Base-by-base conservation (phyloP, 768 basidiomycete species). In the Cystofilobasidium macerans region DNA sequence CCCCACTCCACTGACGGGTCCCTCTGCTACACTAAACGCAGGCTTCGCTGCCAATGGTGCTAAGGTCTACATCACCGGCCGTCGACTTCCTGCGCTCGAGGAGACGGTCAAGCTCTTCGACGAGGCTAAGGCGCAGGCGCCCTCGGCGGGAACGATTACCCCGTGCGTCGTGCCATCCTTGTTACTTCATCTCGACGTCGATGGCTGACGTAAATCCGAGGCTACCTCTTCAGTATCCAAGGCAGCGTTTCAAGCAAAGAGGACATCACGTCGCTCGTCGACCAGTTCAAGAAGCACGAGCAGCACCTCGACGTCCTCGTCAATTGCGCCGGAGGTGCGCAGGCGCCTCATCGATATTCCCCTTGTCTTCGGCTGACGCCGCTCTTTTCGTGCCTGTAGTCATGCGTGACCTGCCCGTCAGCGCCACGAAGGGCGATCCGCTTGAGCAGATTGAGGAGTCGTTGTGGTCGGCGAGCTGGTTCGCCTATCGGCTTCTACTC, bases 1-100 rank as follows among this genome's bases (percentile, higher is more conserved):
- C 38, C 42, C 20, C 18, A 24, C 11, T 36, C 62, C 12, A 9
- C 47, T 20, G 14, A n/a, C 40, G n/a, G 26, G n/a, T 33, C 47
- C n/a, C 26, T 24, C 35, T 36, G 4, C 24, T 24, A 3, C 45
- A 11, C 36, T 4, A 11, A 13, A 0, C 8, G 16, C 42, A 64
- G 53, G n/a, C 28, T 47, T 67, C 59, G 65, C 48, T 20, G 65
- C 65, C 36, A 67, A 67, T 42, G 65, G 65, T 3, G 65, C 65
- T 9, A 67, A 67, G 30, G 65, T 67, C 38, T 67, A 61, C 65
- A 61, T 61, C 54, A 59, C 51, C n/a, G 65, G 65, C 9, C 47
- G 65, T 13, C 24, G 65, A 20, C 28, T 61, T 24, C 57, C 59
- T 2, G 35, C 58, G 3, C 33, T 67, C 13, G n/a, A 56, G 30